Percentiles rank a stretch among this genome's conserved stretches.
These are phyloP conservation scores for Cyclostephanos tholiformis DNA, from an alignment of 108 stramenopile species.

Conservation along the genomic window DNA sequence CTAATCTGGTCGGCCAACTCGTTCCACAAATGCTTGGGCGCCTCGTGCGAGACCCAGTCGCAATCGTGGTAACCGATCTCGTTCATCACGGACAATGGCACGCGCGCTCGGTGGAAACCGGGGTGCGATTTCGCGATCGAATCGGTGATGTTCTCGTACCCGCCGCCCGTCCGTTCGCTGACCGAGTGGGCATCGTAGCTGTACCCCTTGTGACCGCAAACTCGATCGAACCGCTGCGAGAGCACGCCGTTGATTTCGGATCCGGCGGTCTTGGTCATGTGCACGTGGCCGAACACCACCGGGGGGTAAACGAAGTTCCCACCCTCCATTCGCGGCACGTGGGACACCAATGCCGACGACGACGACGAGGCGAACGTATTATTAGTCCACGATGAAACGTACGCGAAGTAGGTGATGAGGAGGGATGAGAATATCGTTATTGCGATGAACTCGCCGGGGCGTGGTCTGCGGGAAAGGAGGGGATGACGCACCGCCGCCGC, in stretches of 20 bases:
- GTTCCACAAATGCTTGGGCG: not conserved
- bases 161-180: conserved; percentile 7
- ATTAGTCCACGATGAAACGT: too few relatives aligned
- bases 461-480: too few relatives aligned
- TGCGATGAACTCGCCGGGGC: too few relatives aligned
- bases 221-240: conserved; percentile 30
- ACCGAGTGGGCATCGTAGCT: conserved; percentile 18
- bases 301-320: not conserved
- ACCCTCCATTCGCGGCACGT: too few relatives aligned
- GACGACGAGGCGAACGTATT: too few relatives aligned
- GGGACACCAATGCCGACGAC: too few relatives aligned
- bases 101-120: not conserved
- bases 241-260: conserved; percentile 28
- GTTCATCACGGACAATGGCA: not conserved
- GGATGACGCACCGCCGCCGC: too few relatives aligned
- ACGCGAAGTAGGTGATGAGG: too few relatives aligned
- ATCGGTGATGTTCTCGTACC: not conserved
- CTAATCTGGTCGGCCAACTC: too few relatives aligned
- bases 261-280: conserved; percentile 49
- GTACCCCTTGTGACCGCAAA: conserved; percentile 47
- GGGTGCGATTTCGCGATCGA: too few relatives aligned
- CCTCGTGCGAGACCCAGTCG: conserved; percentile 25
- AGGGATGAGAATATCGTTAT: too few relatives aligned
- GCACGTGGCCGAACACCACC: conserved; percentile 25
- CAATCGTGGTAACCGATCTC: conserved; percentile 48